These are phyloP conservation scores for Nakazawaea ernobii DNA, from an alignment of 805 yeast species.

Conservation along the genomic window DNA sequence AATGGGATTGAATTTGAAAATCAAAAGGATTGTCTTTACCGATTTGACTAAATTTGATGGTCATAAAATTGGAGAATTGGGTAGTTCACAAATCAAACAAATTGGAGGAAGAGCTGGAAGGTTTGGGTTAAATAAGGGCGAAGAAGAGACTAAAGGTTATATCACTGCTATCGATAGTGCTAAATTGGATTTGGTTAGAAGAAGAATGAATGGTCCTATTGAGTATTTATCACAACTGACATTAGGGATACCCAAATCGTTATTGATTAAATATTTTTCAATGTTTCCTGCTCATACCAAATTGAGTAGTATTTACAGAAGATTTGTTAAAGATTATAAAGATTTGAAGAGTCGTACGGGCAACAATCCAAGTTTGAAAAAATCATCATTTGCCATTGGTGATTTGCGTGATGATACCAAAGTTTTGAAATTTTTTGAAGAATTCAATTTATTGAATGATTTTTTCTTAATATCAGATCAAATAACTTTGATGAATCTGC, in stretches of 20 bases:
- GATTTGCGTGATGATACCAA: constrained; percentile 20
- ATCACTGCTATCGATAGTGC: constrained; percentile 46
- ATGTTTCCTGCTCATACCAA: constrained; percentile 49
- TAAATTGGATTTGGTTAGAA: constrained; percentile 39
- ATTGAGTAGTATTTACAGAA: constrained; percentile 38
- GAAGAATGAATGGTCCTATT: constrained; percentile 46
- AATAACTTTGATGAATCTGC: constrained; percentile 32
- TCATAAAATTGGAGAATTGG: constrained; percentile 33
- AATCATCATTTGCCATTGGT: constrained; percentile 19
- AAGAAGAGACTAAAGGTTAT: constrained; percentile 27
- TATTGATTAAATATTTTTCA: constrained; percentile 63
- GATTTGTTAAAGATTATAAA: constrained; percentile 37
- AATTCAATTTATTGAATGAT: constrained; percentile 14
- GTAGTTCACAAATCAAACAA: constrained; percentile 73
- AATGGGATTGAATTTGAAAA: constrained; percentile 89
- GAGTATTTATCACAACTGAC: constrained; percentile 53
- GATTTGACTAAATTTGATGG: constrained; percentile 72
- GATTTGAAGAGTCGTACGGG: constrained; percentile 14
- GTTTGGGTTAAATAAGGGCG: constrained; percentile 29
- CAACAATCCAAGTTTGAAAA: not conserved
- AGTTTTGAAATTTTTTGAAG: constrained; percentile 21
- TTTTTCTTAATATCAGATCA: constrained; percentile 27
- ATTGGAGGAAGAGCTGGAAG: constrained; percentile 97
- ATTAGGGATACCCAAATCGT: constrained; percentile 73
- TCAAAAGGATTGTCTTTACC: constrained; percentile 73